Evolutionary conservation across 176 grass and related monocot genomes (phyloP).

Genomic region (Oryza glaberrima): DNA sequence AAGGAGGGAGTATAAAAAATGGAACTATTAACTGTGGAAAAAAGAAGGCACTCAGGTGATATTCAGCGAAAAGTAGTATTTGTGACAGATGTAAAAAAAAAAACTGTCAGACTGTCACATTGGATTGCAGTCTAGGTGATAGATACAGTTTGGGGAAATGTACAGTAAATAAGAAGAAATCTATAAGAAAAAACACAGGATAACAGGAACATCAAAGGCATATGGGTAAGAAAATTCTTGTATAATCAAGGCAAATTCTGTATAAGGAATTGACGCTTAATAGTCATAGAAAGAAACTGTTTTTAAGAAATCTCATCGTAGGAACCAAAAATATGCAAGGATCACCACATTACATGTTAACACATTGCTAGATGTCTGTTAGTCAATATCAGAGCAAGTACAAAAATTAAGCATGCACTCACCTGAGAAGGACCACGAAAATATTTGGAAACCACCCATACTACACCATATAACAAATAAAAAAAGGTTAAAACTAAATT

Average conservation of each 20-base stretch:
- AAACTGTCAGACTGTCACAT: not conserved
- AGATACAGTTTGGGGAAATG: not conserved
- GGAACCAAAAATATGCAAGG: conserved; percentile 7
- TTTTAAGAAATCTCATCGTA: conserved; percentile 1
- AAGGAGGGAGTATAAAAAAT: not conserved
- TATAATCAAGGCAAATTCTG: not conserved
- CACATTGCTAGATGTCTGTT: not conserved
- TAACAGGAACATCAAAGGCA: not conserved
- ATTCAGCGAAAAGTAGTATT: not conserved
- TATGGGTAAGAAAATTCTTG: not conserved
- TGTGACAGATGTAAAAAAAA: conserved; percentile 6
- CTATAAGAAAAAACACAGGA: not conserved
- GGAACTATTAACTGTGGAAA: not conserved
- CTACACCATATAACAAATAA: conserved; percentile 33
- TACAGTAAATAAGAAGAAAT: conserved; percentile 10
- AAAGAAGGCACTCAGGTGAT: not conserved
- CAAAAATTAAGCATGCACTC: conserved; percentile 6
- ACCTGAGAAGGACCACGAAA: conserved; percentile 65
- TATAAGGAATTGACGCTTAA: not conserved
- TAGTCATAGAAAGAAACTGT: not conserved
- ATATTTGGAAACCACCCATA: conserved; percentile 54
- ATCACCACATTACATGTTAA: conserved; percentile 1
- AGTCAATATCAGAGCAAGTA: conserved; percentile 18
- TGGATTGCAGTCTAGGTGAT: not conserved
- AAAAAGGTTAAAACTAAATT: conserved; percentile 19